Base-by-base conservation (phyloP, 257 asterid species). In the Jacaranda mimosifolia region DNA sequence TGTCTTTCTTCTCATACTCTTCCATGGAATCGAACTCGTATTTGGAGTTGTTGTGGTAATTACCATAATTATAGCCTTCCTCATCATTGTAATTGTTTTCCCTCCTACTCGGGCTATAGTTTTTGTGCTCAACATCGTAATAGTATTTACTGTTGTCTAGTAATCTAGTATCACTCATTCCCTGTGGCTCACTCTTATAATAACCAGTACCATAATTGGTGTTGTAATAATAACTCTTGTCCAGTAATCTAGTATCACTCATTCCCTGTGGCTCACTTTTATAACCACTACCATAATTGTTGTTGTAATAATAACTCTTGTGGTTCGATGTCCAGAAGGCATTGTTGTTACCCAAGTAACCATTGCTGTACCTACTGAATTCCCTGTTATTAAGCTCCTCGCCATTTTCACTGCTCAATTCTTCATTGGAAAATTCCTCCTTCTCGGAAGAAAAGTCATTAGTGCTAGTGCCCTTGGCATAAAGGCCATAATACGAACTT, bases 11-110 rank as follows among this genome's bases (percentile, higher is more conserved):
- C 81, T 88, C 92, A 64, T 87, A 89, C 66, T 91, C 91, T 17
- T 89, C 91, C 87, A 80, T 85, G 36, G 91, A 82, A 63, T 87
- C 88, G n/a, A 86, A 90, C 87, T 90, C 93, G 70, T 85, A 85
- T 5, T 85, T 80, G 0, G 91, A 84, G 58, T 75, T 83, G 42
- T 75, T 83, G 42, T 58, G 55, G 52, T 80, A 58, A 56, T 81
- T 79, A 15, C 83, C 62, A 8, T 69, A 21, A 26, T 79, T 17
- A 68, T 84, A 69, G 0, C 85, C 87, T 59, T 77, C 86, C 43
- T 73, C 79, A 35, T 74, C 51, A 59, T 49, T 72, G 63, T 67
- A 56, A 59, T 49, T 72, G 63, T 67, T 81, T 59, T 63, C 76
- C 63, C 45, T 74, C 72, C 79, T 80, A 18, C n/a, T 63, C 14